phyloP scores from a whole-genome alignment of 208 protist genomes.

The Leishmania lainsoni region DNA sequence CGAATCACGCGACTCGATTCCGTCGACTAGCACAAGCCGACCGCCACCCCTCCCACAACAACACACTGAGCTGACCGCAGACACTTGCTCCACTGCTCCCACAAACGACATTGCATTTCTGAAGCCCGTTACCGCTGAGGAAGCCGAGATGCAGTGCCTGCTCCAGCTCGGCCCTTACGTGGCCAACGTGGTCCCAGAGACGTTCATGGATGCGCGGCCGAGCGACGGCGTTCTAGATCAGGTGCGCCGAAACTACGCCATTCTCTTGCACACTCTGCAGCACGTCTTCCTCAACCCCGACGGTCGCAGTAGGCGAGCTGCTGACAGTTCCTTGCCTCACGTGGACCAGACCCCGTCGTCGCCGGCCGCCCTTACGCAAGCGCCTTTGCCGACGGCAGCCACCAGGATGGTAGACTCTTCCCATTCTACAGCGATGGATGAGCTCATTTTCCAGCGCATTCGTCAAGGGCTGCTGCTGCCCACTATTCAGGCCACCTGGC shows the following conservation, averaged over 20 bases:
- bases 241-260: constrained; percentile 44
- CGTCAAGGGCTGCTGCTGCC: constrained; percentile 45
- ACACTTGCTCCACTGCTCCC: background rate
- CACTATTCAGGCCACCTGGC: constrained; percentile 56
- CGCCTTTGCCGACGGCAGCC: background rate
- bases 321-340: background rate
- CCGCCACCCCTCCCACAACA: background rate
- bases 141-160: constrained; percentile 23
- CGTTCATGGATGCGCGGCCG: constrained; percentile 62
- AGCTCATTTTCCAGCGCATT: constrained; percentile 22
- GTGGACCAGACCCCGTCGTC: background rate
- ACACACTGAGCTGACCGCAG: background rate
- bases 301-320: background rate
- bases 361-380: background rate
- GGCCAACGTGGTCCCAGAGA: constrained; percentile 50
- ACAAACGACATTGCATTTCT: background rate
- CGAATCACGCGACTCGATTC: background rate
- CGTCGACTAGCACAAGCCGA: background rate
- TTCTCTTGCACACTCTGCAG: constrained; percentile 38
- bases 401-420: background rate
- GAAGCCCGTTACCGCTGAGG: background rate
- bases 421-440: background rate
- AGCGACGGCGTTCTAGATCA: constrained; percentile 23
- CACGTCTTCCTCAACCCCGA: constrained; percentile 28
- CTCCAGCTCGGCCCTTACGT: constrained; percentile 37